Evolutionary conservation across 106 monocot species (phyloP), one percentile per base, ranked within the genome.

Genomic region (Chionographis japonica): DNA sequence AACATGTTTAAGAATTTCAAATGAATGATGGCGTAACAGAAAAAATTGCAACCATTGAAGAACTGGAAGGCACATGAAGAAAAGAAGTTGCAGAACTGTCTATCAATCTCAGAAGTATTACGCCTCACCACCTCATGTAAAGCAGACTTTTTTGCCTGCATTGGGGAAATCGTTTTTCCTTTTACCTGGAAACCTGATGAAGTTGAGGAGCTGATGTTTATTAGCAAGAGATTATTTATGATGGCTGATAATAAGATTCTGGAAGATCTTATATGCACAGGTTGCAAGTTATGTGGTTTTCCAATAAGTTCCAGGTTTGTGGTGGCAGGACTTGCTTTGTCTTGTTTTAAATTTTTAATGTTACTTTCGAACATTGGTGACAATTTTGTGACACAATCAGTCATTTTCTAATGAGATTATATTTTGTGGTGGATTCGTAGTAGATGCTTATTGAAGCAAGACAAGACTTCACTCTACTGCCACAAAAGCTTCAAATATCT

Each of bases 271-370:
- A 70, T 86, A 37, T 68, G 56, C 58, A 54, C 60, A 49, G 86
- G 86, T 15, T 86, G 86, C 68, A 75, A 56, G 68, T 51, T 72
- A 72, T 86, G 86, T 75, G 79, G 82, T 61, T 64, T 37, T 36
- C 75, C 78, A 3, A 7, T 75, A 9, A 43, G 50, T 81, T 72
- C 58, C 52, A 75, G 82, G 86, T 86, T 39, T 71, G 85, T 62
- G 16, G 35, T 59, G 13, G 0, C 0, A 3, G 5, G 18, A 41
- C 4, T 6, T 9, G 4, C 12, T 58, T 68, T n/a, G 9, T 54
- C 37, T 38, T 6, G 5, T 27, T 27, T 27, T 27, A 27, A n/a
- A n/a, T n/a, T n/a, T n/a, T n/a, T n/a, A n/a, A 27, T 0, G 27
- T 27, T 27, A 27, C 27, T 27, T 27, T 27, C 27, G 27, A 27